Conservation (phyloP, 345 rosid genomes). For the Dipteronia dyeriana region DNA sequence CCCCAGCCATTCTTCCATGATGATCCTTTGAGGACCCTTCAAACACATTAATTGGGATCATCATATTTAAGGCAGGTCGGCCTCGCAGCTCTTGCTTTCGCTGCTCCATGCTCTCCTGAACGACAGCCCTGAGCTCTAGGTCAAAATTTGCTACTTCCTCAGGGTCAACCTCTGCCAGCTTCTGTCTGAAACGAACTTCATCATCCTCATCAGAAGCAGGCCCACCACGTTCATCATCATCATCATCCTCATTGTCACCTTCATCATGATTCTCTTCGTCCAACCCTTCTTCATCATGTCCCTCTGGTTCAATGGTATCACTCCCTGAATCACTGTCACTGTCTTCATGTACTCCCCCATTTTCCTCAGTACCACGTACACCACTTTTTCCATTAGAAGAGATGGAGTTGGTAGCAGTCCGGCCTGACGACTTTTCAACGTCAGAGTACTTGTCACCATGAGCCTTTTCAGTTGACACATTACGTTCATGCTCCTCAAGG, state of each 20-base stretch:
- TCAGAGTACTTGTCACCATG: constrained; percentile 63
- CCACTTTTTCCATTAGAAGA: constrained; percentile 52
- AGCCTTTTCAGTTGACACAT: constrained; percentile 57
- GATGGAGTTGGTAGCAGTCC: constrained; percentile 36
- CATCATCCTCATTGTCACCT: constrained; percentile 68
- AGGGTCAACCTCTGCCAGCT: constrained; percentile 76
- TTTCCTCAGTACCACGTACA: constrained; percentile 60
- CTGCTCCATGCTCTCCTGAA: constrained; percentile 99
- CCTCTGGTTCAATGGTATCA: constrained; percentile 70
- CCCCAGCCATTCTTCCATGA: constrained; percentile 65
- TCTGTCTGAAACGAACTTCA: constrained; percentile 88
- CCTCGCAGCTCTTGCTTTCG: constrained; percentile 89
- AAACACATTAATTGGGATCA: constrained; percentile 86
- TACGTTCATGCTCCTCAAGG: constrained; percentile 77
- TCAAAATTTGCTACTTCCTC: constrained; percentile 80
- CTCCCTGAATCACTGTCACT: constrained; percentile 89
- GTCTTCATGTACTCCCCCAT: constrained; percentile 70
- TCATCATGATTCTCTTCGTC: constrained; percentile 84
- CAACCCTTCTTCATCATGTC: constrained; percentile 71
- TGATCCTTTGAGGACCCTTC: constrained; percentile 89
- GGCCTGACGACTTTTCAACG: constrained; percentile 54
- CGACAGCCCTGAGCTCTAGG: constrained; percentile 86
- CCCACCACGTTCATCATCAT: constrained; percentile 66
- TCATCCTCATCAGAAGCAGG: constrained; percentile 89
- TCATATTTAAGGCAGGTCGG: constrained; percentile 86